phyloP scores from a whole-genome alignment of 495 filamentous ascomycete species.

The Lasiosphaeria hispida region DNA sequence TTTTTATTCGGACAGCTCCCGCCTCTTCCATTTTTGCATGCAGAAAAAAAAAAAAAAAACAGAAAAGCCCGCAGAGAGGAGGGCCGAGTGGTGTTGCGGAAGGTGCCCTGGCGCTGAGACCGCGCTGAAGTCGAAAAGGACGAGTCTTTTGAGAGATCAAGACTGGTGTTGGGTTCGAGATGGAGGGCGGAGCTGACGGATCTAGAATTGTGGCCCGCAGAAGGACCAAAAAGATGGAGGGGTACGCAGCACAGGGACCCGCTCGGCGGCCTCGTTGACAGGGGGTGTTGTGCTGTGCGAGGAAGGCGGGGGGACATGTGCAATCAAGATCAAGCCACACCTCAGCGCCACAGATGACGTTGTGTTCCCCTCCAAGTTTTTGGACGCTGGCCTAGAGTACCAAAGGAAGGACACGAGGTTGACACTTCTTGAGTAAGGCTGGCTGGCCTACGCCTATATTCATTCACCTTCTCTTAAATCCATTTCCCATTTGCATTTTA shows the following conservation, averaged over 20 bases:
- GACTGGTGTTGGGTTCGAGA: too few species aligned
- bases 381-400: background rate
- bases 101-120: too few species aligned
- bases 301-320: background rate
- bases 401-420: background rate
- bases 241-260: conserved; percentile 9
- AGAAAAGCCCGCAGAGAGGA: too few species aligned
- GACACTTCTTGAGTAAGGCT: conserved; percentile 6
- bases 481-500: background rate
- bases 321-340: conserved; percentile 32
- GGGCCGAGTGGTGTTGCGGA: too few species aligned
- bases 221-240: background rate
- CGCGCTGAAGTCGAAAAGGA: too few species aligned
- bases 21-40: too few species aligned
- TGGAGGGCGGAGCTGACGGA: too few species aligned
- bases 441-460: conserved; percentile 2
- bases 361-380: conserved; percentile 8
- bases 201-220: conserved; percentile 17
- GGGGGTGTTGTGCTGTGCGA: background rate
- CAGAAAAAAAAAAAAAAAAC: too few species aligned
- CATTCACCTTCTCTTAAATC: background rate
- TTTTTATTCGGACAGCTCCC: too few species aligned
- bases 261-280: background rate
- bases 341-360: conserved; percentile 43
- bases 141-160: too few species aligned